Conservation (phyloP, 495 filamentous ascomycete genomes). For the Clohesyomyces aquaticus region DNA sequence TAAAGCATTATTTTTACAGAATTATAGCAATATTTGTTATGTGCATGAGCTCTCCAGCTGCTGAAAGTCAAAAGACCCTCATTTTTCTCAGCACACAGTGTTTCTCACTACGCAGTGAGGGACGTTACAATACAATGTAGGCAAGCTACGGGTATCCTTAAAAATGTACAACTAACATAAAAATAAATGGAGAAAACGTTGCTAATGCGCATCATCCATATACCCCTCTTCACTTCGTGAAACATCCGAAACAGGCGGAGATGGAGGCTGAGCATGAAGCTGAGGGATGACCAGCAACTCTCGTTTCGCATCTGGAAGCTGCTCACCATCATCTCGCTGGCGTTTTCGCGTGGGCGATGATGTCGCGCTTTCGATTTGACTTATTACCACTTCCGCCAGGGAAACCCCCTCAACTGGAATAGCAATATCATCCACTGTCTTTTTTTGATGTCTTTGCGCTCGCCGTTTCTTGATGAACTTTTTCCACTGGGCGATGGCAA, state of each 20-base stretch:
- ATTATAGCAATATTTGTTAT: no score
- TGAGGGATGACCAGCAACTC: conserved; percentile 13
- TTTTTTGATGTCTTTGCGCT: conserved; percentile 10
- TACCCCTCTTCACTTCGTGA: conserved; percentile 1
- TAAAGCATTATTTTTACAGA: no score
- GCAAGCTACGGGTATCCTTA: conserved; percentile 23
- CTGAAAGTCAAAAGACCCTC: no score
- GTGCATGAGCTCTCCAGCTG: no score
- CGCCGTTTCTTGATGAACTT: conserved; percentile 16
- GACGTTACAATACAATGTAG: no score
- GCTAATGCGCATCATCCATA: conserved; percentile 1
- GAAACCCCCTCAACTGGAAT: conserved; percentile 3
- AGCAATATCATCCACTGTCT: conserved; percentile 15
- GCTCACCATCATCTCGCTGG: conserved; percentile 9
- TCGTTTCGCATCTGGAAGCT: conserved; percentile 18
- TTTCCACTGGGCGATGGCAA: conserved; percentile 30
- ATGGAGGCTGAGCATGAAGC: conserved; percentile 4
- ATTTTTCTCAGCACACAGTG: no score
- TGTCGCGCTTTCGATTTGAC: not conserved
- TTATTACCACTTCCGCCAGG: not conserved
- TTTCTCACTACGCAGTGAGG: no score
- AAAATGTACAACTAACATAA: conserved; percentile 6
- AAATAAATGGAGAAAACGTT: not conserved
- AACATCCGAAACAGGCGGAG: conserved; percentile 26
- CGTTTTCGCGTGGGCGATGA: conserved; percentile 31